phyloP scores from a whole-genome alignment of 2,329 filamentous ascomycete genomes.

The Arachnopeziza araneosa region DNA sequence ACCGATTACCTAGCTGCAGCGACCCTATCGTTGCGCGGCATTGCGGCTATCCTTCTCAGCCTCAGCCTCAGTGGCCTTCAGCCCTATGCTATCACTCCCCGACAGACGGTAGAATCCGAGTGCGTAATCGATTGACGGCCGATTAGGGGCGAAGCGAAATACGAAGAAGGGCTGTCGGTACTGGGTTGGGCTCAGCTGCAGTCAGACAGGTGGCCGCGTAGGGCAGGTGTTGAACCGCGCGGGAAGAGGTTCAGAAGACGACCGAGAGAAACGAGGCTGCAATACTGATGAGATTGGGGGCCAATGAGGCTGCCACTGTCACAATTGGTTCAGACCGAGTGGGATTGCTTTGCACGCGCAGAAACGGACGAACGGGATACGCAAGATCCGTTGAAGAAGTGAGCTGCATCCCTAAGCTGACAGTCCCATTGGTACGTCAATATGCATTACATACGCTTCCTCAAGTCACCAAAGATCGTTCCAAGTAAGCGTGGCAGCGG shows the following conservation, averaged over 20 bases:
- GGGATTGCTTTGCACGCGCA: too few species aligned
- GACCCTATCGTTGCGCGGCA: neutral
- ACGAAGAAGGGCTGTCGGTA: too few species aligned
- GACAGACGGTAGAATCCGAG: neutral
- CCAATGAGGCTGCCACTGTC: neutral
- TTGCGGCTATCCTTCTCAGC: neutral
- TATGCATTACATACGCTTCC: slow-evolving; percentile 8
- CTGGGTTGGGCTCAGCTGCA: too few species aligned
- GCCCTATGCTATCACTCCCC: neutral
- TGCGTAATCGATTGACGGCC: neutral
- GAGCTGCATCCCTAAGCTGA: too few species aligned
- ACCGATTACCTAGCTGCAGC: neutral
- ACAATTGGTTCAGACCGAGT: neutral
- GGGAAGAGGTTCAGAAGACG: neutral
- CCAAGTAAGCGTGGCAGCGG: neutral
- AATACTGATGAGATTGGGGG: neutral
- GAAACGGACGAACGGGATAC: too few species aligned
- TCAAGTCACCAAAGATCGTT: slow-evolving; percentile 2
- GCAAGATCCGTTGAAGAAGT: too few species aligned
- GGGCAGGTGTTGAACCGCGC: neutral
- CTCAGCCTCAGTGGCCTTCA: neutral
- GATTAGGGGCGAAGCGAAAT: neutral
- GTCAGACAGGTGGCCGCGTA: too few species aligned
- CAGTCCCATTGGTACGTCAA: neutral
- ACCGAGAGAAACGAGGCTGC: neutral